Evolutionary conservation across 169 alveolate species (phyloP).

Genomic region (Besnoitia besnoiti): DNA sequence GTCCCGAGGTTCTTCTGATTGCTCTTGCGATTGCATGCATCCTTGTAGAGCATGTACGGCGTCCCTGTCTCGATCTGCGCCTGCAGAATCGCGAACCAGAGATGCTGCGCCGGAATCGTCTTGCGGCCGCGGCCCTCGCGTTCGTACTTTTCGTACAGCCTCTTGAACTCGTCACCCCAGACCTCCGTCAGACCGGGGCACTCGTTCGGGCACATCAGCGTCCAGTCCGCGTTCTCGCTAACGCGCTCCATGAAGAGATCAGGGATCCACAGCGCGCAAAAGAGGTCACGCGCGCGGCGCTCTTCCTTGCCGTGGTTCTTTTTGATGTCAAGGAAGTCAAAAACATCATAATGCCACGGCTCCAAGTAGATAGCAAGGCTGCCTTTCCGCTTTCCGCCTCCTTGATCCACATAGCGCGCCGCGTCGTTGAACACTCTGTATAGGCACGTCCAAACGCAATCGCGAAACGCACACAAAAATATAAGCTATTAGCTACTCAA

Average conservation of each 20-base stretch:
- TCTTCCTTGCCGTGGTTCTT: constrained; percentile 99
- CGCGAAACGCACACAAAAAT: no score
- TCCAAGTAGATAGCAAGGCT: constrained; percentile 97
- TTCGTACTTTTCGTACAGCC: constrained; percentile 83
- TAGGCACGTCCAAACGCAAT: no score
- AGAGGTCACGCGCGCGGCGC: constrained; percentile 96
- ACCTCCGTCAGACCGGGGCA: constrained; percentile 92
- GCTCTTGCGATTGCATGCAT: constrained; percentile 94
- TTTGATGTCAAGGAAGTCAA: constrained; percentile 93
- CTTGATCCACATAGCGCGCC: constrained; percentile 83
- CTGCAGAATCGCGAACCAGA: constrained; percentile 96
- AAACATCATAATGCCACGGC: constrained; percentile 99
- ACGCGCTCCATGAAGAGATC: constrained; percentile 99
- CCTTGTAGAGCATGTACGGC: constrained; percentile 98
- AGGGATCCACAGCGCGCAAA: constrained; percentile 99
- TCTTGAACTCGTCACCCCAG: constrained; percentile 96
- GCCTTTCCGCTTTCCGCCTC: constrained; percentile 97
- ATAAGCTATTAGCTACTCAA: no score
- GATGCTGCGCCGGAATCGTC: constrained; percentile 94
- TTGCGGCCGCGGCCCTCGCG: constrained; percentile 91
- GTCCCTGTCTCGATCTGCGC: constrained; percentile 98
- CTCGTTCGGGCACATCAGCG: constrained; percentile 98
- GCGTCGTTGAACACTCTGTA: constrained; percentile 78
- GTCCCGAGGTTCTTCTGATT: constrained; percentile 98
- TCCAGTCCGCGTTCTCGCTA: constrained; percentile 86